Evolutionary conservation across 192 early-diverging fungal species (phyloP).

Genomic region (Backusella psychrophila): DNA sequence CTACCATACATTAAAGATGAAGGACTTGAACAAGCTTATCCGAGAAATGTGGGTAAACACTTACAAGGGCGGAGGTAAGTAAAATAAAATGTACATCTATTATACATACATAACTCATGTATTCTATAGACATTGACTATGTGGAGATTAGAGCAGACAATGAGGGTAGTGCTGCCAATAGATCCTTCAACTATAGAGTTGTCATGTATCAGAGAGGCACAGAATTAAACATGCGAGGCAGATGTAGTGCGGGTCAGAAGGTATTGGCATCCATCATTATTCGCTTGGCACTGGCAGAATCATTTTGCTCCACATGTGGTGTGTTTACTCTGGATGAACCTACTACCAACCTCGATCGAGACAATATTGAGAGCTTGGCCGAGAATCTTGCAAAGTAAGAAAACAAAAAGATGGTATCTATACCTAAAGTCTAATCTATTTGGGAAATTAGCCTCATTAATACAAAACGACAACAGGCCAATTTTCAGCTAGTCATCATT

Average conservation of each 20-base stretch:
- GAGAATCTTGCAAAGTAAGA: slow-evolving; percentile 66
- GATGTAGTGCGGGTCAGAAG: slow-evolving; percentile 97
- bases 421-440: background rate
- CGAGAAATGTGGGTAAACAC: slow-evolving; percentile 95
- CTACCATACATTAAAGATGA: slow-evolving; percentile 94
- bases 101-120: background rate
- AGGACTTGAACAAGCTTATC: slow-evolving; percentile 96
- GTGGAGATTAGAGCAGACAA: slow-evolving; percentile 93
- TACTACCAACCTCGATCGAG: slow-evolving; percentile 92
- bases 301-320: slow-evolving; percentile 90
- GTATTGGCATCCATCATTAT: slow-evolving; percentile 96
- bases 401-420: background rate
- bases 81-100: background rate
- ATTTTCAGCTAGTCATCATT: slow-evolving; percentile 97
- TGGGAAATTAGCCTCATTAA: slow-evolving; percentile 68
- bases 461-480: slow-evolving; percentile 69
- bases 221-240: slow-evolving; percentile 90
- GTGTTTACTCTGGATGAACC: slow-evolving; percentile 96
- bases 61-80: slow-evolving; percentile 87
- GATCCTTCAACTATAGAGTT: slow-evolving; percentile 88
- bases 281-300: slow-evolving; percentile 92
- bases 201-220: slow-evolving; percentile 89
- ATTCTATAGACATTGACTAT: slow-evolving; percentile 81
- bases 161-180: slow-evolving; percentile 65
- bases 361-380: slow-evolving; percentile 87